phyloP scores from a whole-genome alignment of 371 early-diverging fungal genomes.

The Syncephalastrum racemosum region DNA sequence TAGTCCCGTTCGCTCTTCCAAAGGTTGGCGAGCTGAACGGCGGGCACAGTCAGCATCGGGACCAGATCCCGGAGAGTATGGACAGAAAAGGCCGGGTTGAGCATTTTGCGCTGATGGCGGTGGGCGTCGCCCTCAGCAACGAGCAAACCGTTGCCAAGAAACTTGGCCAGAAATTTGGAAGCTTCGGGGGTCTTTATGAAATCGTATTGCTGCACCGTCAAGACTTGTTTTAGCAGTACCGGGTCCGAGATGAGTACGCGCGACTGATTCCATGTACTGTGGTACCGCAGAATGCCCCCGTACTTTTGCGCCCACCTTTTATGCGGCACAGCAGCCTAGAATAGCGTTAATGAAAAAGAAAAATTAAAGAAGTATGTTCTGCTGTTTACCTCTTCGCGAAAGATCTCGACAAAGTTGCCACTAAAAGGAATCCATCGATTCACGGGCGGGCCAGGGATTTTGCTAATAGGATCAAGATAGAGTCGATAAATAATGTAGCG shows the following conservation, averaged over 20 bases:
- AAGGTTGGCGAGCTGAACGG: constrained; percentile 24
- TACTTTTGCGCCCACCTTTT: constrained; percentile 55
- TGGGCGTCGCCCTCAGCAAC: constrained; percentile 61
- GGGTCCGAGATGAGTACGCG: constrained; percentile 55
- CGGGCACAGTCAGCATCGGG: constrained; percentile 45
- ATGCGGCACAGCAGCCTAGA: constrained; percentile 45
- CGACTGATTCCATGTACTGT: constrained; percentile 51
- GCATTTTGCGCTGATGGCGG: constrained; percentile 64
- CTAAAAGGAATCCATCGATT: constrained; percentile 45
- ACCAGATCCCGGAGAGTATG: constrained; percentile 46
- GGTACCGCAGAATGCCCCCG: constrained; percentile 51
- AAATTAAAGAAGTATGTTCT: neutral
- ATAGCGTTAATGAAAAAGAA: neutral
- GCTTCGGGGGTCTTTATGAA: constrained; percentile 45
- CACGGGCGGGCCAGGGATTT: constrained; percentile 63
- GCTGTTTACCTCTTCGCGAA: constrained; percentile 37
- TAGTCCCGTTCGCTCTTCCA: constrained; percentile 30
- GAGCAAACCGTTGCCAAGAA: constrained; percentile 61
- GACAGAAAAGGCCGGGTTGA: constrained; percentile 66
- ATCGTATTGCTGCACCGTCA: constrained; percentile 51
- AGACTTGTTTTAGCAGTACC: constrained; percentile 48
- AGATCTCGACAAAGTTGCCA: constrained; percentile 52
- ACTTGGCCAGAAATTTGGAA: constrained; percentile 24
- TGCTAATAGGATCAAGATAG: constrained; percentile 46
- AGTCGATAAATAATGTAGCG: constrained; percentile 42